Percentiles rank a stretch among this genome's conserved stretches.
Conservation (phyloP, 1,284 basidiomycete genomes). For the Peniophora sp. region DNA sequence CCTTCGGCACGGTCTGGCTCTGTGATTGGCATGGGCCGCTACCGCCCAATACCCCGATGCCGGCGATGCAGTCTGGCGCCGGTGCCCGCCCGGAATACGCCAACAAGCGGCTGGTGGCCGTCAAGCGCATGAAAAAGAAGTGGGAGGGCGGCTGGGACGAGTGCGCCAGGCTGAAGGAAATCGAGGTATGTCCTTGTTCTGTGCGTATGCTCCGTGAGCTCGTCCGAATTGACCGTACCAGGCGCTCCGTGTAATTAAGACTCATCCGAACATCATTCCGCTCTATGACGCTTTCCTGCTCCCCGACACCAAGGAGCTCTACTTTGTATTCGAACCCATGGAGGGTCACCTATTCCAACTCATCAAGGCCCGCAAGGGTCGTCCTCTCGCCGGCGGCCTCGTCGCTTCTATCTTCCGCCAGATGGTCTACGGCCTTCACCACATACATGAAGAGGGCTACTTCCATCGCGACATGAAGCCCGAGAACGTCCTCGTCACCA, state of each 20-base stretch:
- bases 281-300: constrained; percentile 98
- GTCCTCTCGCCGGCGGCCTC: constrained; percentile 90
- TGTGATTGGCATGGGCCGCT: constrained; percentile 98
- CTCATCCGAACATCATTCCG: constrained; percentile 96
- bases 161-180: constrained; percentile 91
- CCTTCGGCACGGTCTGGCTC: constrained; percentile 96
- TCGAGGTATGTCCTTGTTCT: constrained; percentile 64
- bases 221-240: constrained; percentile 24
- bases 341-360: constrained; percentile 99
- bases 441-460: constrained; percentile 90
- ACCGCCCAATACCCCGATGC: constrained; percentile 79
- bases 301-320: constrained; percentile 89
- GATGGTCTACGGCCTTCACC: constrained; percentile 84
- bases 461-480: constrained; percentile 99
- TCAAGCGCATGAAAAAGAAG: constrained; percentile 97
- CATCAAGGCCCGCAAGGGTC: constrained; percentile 93
- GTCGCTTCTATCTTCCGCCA: constrained; percentile 94
- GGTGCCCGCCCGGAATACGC: constrained; percentile 90
- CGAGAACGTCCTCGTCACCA: constrained; percentile 99
- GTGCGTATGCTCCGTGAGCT: constrained; percentile 13
- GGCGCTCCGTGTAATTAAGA: constrained; percentile 91
- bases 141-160: constrained; percentile 98
- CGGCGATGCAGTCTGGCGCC: constrained; percentile 86
- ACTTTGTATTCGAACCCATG: constrained; percentile 99
- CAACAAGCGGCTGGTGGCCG: constrained; percentile 91